These are phyloP conservation scores for Cryphonectria naterciae DNA, from an alignment of 2,329 filamentous ascomycete species.

Conservation along the genomic window DNA sequence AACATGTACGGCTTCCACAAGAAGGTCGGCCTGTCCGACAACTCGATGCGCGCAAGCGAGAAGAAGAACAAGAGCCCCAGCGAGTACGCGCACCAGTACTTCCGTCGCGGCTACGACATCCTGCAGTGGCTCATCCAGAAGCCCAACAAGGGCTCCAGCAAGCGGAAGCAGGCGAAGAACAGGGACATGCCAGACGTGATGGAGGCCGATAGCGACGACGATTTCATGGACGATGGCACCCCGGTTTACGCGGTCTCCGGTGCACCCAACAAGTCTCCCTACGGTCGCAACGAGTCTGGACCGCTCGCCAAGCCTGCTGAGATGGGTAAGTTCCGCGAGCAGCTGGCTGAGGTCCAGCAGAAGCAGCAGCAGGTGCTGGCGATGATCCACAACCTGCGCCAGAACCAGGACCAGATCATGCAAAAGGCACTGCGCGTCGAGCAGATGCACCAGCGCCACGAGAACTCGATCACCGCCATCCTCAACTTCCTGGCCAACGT, in stretches of 20 bases:
- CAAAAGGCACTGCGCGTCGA: conserved; percentile 89
- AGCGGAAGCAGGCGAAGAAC: conserved; percentile 54
- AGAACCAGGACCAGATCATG: conserved; percentile 86
- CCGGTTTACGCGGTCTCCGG: conserved; percentile 31
- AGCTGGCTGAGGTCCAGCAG: conserved; percentile 79
- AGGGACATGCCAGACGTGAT: conserved; percentile 45
- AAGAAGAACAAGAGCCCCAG: conserved; percentile 97
- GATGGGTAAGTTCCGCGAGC: conserved; percentile 74
- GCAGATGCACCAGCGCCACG: conserved; percentile 90
- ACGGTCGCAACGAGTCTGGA: conserved; percentile 50
- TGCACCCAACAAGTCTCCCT: conserved; percentile 39
- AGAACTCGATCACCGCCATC: conserved; percentile 99
- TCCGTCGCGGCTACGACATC: conserved; percentile 89
- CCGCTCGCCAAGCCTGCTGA: conserved; percentile 68
- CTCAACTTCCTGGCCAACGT: conserved; percentile 95
- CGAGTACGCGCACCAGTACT: conserved; percentile 97
- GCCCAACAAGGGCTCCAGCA: conserved; percentile 72
- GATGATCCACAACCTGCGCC: conserved; percentile 78
- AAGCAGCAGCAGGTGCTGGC: conserved; percentile 86
- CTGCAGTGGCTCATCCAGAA: conserved; percentile 96
- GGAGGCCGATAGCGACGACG: conserved; percentile 71
- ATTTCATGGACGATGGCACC: conserved; percentile 46
- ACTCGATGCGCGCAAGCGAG: conserved; percentile 96
- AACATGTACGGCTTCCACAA: conserved; percentile 99
- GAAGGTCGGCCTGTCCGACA: conserved; percentile 88